phyloP scores from a whole-genome alignment of 257 asterid genomes.

The Anisodus tanguticus region DNA sequence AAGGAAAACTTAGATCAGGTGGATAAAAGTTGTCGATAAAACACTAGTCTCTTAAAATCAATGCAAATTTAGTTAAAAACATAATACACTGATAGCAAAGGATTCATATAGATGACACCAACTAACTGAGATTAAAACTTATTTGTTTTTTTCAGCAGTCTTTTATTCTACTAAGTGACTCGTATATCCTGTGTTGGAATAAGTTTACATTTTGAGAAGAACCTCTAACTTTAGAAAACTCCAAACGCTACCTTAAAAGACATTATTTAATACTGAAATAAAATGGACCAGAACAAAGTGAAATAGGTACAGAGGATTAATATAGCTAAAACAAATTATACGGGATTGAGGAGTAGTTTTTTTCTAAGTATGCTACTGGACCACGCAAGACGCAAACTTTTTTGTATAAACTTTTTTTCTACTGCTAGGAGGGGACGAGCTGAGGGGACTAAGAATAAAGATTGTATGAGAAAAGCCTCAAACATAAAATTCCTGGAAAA shows the following conservation, averaged over 20 bases:
- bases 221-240: constrained; percentile 1
- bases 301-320: neutral
- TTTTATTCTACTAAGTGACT: neutral
- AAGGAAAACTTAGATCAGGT: neutral
- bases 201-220: neutral
- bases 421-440: neutral
- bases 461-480: constrained; percentile 17
- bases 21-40: neutral
- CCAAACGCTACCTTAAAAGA: neutral
- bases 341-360: neutral
- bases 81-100: neutral
- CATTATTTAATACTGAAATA: neutral
- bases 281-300: neutral
- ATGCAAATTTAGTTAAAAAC: neutral
- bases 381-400: constrained; percentile 26
- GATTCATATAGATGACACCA: neutral
- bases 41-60: neutral
- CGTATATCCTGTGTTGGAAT: neutral
- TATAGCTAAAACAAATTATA: neutral
- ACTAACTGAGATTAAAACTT: neutral
- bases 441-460: constrained; percentile 8
- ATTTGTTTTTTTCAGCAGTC: neutral
- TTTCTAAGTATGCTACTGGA: neutral
- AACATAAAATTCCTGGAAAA: constrained; percentile 4
- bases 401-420: neutral